These are phyloP conservation scores for Aspergillus japonicus DNA, from an alignment of 2,329 filamentous ascomycete genomes.

Conservation along the genomic window DNA sequence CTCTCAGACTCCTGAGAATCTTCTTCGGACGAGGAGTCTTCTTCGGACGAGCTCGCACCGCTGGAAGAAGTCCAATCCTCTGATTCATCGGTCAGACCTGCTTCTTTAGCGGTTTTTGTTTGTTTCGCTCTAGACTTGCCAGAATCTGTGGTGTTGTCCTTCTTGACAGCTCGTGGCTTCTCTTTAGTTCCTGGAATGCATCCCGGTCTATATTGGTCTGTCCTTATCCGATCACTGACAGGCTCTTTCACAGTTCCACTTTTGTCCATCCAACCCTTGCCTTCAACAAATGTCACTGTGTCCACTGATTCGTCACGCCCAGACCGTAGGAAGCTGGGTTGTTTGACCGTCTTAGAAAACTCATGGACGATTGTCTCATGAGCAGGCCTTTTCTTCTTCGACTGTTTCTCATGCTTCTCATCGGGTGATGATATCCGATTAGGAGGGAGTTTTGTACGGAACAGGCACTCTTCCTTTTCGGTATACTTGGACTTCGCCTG, in stretches of 20 bases:
- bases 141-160: slow-evolving; percentile 10
- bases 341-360: slow-evolving; percentile 79
- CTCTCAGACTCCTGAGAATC: slow-evolving; percentile 26
- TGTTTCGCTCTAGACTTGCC: slow-evolving; percentile 17
- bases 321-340: slow-evolving; percentile 75
- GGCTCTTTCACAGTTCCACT: slow-evolving; percentile 67
- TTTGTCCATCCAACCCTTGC: slow-evolving; percentile 83
- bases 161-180: slow-evolving; percentile 23
- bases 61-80: slow-evolving; percentile 41
- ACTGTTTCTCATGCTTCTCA: slow-evolving; percentile 46
- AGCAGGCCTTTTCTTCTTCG: slow-evolving; percentile 61
- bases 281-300: slow-evolving; percentile 71
- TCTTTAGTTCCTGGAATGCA: slow-evolving; percentile 32
- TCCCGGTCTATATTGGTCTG: slow-evolving; percentile 30
- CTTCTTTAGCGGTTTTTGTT: slow-evolving; percentile 11
- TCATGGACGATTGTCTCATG: slow-evolving; percentile 76
- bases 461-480: slow-evolving; percentile 75
- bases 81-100: slow-evolving; percentile 23
- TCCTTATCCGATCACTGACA: slow-evolving; percentile 29
- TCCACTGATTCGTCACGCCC: slow-evolving; percentile 46
- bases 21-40: slow-evolving; percentile 26
- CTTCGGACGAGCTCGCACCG: slow-evolving; percentile 30
- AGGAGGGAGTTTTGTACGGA: slow-evolving; percentile 76
- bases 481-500: slow-evolving; percentile 74
- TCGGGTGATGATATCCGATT: slow-evolving; percentile 43